These are phyloP conservation scores for Strombidium stylifer DNA, from an alignment of 73 alveolate genomes.

Conservation along the genomic window DNA sequence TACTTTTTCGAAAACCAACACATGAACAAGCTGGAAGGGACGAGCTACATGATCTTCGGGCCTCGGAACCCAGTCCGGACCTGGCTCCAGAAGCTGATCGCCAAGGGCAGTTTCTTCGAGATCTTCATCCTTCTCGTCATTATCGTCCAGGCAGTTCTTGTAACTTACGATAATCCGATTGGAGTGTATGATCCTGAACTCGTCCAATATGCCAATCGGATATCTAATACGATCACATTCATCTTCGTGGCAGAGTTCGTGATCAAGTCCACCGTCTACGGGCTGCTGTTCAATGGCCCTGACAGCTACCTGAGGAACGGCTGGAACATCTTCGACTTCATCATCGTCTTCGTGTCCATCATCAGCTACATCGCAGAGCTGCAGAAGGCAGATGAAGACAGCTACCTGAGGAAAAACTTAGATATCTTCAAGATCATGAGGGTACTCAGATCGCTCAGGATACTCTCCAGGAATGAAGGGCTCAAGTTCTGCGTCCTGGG, in stretches of 20 bases:
- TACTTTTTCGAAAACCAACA: background rate
- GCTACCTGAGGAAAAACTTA: slow-evolving; percentile 54
- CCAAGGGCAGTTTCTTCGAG: slow-evolving; percentile 20
- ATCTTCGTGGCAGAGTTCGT: slow-evolving; percentile 76
- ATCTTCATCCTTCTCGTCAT: slow-evolving; percentile 50
- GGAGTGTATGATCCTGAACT: slow-evolving; percentile 38
- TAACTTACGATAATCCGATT: slow-evolving; percentile 59
- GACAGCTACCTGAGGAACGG: slow-evolving; percentile 82
- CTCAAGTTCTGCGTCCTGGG: slow-evolving; percentile 84
- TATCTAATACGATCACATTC: slow-evolving; percentile 71
- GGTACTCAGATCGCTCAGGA: slow-evolving; percentile 88
- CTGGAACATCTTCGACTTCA: slow-evolving; percentile 94
- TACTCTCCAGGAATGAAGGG: slow-evolving; percentile 80
- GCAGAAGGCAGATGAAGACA: slow-evolving; percentile 36
- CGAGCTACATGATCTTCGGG: background rate
- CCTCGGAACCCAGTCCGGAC: background rate
- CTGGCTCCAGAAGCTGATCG: background rate
- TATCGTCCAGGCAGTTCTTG: slow-evolving; percentile 48
- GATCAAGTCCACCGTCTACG: slow-evolving; percentile 80
- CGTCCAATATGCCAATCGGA: slow-evolving; percentile 8
- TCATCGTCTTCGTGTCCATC: slow-evolving; percentile 84
- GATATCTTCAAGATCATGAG: slow-evolving; percentile 88
- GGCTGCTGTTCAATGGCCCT: slow-evolving; percentile 83
- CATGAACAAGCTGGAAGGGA: background rate
- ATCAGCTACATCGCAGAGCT: too few species aligned